Conservation (phyloP, 2,329 filamentous ascomycete species). For the Metarhizium guizhouense region DNA sequence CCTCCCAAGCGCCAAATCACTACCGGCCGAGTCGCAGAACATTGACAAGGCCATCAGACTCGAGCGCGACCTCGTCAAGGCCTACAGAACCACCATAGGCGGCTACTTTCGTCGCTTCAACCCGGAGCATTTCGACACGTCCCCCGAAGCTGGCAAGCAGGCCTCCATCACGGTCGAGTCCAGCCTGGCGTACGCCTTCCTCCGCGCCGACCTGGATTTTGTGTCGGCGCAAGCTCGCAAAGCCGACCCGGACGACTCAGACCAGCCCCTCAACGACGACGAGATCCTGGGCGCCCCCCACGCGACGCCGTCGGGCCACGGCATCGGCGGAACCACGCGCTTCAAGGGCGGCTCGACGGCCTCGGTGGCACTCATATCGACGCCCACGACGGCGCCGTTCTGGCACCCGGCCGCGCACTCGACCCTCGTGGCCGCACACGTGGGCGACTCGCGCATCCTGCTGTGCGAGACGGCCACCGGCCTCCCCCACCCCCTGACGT, state of each 20-base stretch:
- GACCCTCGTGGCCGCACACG: slow-evolving; percentile 78
- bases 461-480: slow-evolving; percentile 83
- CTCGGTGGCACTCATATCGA: slow-evolving; percentile 82
- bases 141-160: slow-evolving; percentile 20
- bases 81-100: slow-evolving; percentile 78
- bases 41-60: slow-evolving; percentile 55
- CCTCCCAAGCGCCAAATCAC: slow-evolving; percentile 30
- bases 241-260: slow-evolving; percentile 63
- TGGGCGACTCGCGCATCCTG: slow-evolving; percentile 86
- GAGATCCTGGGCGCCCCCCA: slow-evolving; percentile 65
- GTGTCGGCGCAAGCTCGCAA: slow-evolving; percentile 81
- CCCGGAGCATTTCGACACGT: slow-evolving; percentile 61
- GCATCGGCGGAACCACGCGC: slow-evolving; percentile 64
- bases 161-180: slow-evolving; percentile 57
- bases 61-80: slow-evolving; percentile 60
- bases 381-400: slow-evolving; percentile 82
- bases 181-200: slow-evolving; percentile 83
- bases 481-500: slow-evolving; percentile 70
- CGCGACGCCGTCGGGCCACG: slow-evolving; percentile 44
- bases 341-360: slow-evolving; percentile 94
- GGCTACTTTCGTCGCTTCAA: slow-evolving; percentile 91
- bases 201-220: slow-evolving; percentile 91
- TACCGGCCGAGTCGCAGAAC: slow-evolving; percentile 44
- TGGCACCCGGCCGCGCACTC: slow-evolving; percentile 87
- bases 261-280: slow-evolving; percentile 73